These are phyloP conservation scores for Deinandra increscens DNA, from an alignment of 129 eudicot species.

Conservation along the genomic window DNA sequence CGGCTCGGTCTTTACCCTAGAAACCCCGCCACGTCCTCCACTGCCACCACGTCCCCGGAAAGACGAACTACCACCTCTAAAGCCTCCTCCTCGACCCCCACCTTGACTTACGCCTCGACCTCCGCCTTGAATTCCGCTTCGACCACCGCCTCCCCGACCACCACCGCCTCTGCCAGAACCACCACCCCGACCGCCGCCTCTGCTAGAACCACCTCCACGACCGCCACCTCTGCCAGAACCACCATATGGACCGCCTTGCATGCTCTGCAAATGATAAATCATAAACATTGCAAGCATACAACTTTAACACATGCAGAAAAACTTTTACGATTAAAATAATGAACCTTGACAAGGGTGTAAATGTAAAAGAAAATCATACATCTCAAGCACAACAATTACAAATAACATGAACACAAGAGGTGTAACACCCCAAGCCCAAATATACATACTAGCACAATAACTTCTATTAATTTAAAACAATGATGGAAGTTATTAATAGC, in stretches of 20 bases:
- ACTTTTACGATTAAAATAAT: not conserved
- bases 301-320: not conserved
- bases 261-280: slow-evolving; percentile 38
- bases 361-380: slow-evolving; percentile 5
- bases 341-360: slow-evolving; percentile 2
- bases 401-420: slow-evolving; percentile 3
- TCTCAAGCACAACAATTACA: slow-evolving; percentile 12
- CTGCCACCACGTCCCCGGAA: slow-evolving; percentile 33
- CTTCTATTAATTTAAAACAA: not conserved
- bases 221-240: slow-evolving; percentile 33
- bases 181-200: slow-evolving; percentile 16
- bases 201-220: not conserved
- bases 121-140: not conserved
- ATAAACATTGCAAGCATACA: slow-evolving; percentile 18
- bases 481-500: slow-evolving; percentile 9
- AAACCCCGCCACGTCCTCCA: slow-evolving; percentile 13
- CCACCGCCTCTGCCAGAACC: slow-evolving; percentile 13
- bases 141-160: slow-evolving; percentile 3
- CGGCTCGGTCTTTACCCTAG: slow-evolving; percentile 19
- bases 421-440: slow-evolving; percentile 22
- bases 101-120: not conserved
- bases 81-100: slow-evolving; percentile 15
- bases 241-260: slow-evolving; percentile 35
- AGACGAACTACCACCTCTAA: slow-evolving; percentile 37
- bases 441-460: slow-evolving; percentile 22